Evolutionary conservation across 2,329 filamentous ascomycete species (phyloP), one percentile per base, ranked within the genome.

Genomic region (Macroventuria anomochaeta): DNA sequence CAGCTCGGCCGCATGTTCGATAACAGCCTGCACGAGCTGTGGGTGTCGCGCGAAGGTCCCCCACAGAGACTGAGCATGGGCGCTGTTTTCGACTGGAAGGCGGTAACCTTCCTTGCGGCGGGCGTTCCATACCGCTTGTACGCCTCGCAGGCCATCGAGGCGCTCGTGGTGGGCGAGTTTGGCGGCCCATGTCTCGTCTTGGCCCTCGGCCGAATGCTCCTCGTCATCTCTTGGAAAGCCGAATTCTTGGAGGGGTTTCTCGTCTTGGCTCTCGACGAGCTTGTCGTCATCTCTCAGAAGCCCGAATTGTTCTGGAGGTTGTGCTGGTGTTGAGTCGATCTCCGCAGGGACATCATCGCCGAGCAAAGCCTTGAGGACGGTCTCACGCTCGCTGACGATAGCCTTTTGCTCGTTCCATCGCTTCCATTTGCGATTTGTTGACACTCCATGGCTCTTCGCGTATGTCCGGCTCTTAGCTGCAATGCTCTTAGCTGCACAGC

Each of bases 51-150:
- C 57, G 40, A 83, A 77, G 0, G 71, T 75, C 0, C 66, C 64
- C 81, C 81, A 83, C 6, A 84, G 55, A 11, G 66, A 67, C 7
- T 75, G 67, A 15, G 79, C 77, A 4, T 76, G 59, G n/a, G 55
- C 46, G 13, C 62, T 67, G 15, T 76, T 75, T 11, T 61, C 56
- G 2, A 63, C 71, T 12, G 80, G 80, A 10, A 83, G 57, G 18
- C 70, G 61, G 20, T 80, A 63, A 2, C 67, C 61, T 20, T 73
- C 67, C 11, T 60, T 43, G 61, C 68, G 67, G 77, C 74, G 37
- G 3, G 68, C 75, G 26, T 72, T 56, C 78, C 79, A 83, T 5
- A 81, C 71, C 6, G 72, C 68, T n/a, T 61, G 39, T 5, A 80
- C 70, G 10, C 80, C 81, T 17, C 63, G 47, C 17, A 61, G 40